Base-by-base conservation (phyloP, 371 early-diverging fungal species). In the Mortierella sp. region DNA sequence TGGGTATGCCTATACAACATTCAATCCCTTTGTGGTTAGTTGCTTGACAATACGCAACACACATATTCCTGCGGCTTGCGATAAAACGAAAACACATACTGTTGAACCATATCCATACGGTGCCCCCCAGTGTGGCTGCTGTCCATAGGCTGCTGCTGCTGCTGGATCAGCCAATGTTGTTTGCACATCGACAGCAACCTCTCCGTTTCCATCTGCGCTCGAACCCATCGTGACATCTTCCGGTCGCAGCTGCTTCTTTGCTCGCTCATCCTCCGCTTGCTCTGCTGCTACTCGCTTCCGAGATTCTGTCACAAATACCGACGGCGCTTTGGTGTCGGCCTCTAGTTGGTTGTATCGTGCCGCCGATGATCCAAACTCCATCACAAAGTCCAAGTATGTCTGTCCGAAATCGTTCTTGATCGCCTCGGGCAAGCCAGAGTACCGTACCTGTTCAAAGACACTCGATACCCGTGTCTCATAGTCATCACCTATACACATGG, bases 311-410 rank as follows among this genome's bases (percentile, higher is more conserved):
- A 54, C 58, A 40, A 34, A 62, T 5, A 57, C 67, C 0, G 67
- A 57, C 0, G 67, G 58, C 4, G 73, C n/a, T 27, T 61, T 60
- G 34, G 67, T 37, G 16, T 66, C 63, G 5, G 63, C 54, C 59
- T 72, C 73, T 43, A 72, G 48, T 41, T 58, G 52, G 27, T 62
- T 72, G 53, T 72, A 72, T 21, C 57, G 44, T 9, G 61, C 62
- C 12, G 67, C 73, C 0, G 81, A 78, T 10, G 73, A 55, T 48
- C 80, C 79, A 22, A 82, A 76, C 61, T 89, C 88, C 62, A 81
- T 67, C 7, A 87, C 55, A 57, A 79, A 82, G 53, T 86, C 85
- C 22, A 82, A 67, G 68, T 83, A 86, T 19, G 79, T 78, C 21
- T 67, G 70, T n/a, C 78, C 81, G 47, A 86, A 76, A 12, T 80